Evolutionary conservation across 371 early-diverging fungal genomes (phyloP).

Genomic region (Mucor piriformis): DNA sequence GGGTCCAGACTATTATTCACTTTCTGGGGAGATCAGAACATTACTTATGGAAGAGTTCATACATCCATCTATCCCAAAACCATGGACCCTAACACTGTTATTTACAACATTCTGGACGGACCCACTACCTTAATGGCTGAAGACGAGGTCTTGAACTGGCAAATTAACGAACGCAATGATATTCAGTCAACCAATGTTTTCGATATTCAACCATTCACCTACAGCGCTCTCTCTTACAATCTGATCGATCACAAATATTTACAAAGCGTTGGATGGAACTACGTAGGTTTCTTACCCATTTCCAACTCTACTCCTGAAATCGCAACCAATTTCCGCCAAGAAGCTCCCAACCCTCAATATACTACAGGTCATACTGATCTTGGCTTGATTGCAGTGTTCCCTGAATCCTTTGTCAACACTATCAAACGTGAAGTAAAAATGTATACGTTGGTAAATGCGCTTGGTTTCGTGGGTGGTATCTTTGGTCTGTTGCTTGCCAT

Average conservation of each 20-base stretch:
- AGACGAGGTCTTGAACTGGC: slow-evolving; percentile 37
- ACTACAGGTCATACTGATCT: slow-evolving; percentile 31
- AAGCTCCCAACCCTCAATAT: slow-evolving; percentile 46
- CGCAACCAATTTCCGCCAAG: slow-evolving; percentile 39
- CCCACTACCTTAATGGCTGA: slow-evolving; percentile 29
- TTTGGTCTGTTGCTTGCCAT: slow-evolving; percentile 46
- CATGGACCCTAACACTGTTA: slow-evolving; percentile 49
- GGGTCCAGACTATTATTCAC: slow-evolving; percentile 46
- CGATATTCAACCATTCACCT: slow-evolving; percentile 39
- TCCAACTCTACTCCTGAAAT: slow-evolving; percentile 45
- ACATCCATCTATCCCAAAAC: slow-evolving; percentile 44
- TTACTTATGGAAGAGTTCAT: slow-evolving; percentile 42
- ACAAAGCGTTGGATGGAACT: slow-evolving; percentile 50
- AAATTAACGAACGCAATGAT: slow-evolving; percentile 46
- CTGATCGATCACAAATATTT: slow-evolving; percentile 45
- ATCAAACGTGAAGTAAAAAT: slow-evolving; percentile 49
- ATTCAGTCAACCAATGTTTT: slow-evolving; percentile 42
- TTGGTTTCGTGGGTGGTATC: slow-evolving; percentile 56
- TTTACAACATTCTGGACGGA: slow-evolving; percentile 33
- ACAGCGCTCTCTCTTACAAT: slow-evolving; percentile 42
- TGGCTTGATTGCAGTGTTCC: slow-evolving; percentile 38
- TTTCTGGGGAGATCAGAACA: slow-evolving; percentile 38
- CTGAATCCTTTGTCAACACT: slow-evolving; percentile 22
- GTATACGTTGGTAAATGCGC: slow-evolving; percentile 52
- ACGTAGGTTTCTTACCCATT: slow-evolving; percentile 53